phyloP scores from a whole-genome alignment of 805 yeast species.

The Candida odintsovae region DNA sequence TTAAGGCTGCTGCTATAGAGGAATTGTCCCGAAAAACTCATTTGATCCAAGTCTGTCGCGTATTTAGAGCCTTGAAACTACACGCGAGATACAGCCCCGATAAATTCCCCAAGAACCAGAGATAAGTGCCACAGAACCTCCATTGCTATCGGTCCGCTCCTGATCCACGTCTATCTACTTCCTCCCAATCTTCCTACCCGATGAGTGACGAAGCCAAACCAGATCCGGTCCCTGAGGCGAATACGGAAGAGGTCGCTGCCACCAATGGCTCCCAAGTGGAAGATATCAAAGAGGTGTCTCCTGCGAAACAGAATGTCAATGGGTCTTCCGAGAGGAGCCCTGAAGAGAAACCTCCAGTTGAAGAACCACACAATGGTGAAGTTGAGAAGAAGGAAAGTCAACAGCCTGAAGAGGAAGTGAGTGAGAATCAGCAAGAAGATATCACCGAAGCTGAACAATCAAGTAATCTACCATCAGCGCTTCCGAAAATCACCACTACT shows the following conservation, averaged over 20 bases:
- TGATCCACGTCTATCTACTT: neutral
- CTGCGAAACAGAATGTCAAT: neutral
- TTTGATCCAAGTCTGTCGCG: neutral
- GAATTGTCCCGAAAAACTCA: neutral
- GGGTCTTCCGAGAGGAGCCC: neutral
- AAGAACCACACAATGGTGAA: neutral
- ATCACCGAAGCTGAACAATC: constrained; percentile 10
- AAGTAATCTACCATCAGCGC: neutral
- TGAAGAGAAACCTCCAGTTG: neutral
- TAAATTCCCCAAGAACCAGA: no score
- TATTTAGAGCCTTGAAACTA: neutral
- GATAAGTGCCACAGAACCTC: neutral
- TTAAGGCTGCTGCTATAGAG: neutral
- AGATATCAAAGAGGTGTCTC: neutral
- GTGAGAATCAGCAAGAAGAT: constrained; percentile 6
- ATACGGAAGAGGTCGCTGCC: neutral
- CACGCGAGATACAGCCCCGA: no score
- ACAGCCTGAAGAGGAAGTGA: neutral
- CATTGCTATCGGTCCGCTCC: neutral
- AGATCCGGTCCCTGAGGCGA: neutral
- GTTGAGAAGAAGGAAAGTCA: neutral
- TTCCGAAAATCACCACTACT: constrained; percentile 5
- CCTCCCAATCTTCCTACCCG: neutral
- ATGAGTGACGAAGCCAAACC: neutral
- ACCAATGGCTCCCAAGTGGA: neutral